Conservation (phyloP, 345 rosid species). For the Pistacia integerrima region DNA sequence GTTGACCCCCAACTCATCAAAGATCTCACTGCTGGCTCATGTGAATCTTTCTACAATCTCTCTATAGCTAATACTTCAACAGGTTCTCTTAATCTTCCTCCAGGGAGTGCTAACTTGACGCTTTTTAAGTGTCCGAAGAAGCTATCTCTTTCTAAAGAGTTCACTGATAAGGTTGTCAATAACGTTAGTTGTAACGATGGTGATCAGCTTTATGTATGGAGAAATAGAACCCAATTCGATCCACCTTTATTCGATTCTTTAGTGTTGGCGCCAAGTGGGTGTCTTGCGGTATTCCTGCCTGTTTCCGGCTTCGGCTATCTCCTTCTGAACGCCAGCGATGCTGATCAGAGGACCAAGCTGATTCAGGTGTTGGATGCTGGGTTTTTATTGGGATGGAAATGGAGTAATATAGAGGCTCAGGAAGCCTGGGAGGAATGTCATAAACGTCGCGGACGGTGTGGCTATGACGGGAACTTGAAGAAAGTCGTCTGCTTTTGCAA, state of each 20-base stretch:
- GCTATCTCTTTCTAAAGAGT: not conserved
- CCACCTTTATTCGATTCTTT: not conserved
- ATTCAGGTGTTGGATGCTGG: slow-evolving; percentile 22
- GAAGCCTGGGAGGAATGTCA: slow-evolving; percentile 23
- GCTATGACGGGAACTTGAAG: slow-evolving; percentile 14
- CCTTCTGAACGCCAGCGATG: not conserved
- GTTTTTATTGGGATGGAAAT: slow-evolving; percentile 22
- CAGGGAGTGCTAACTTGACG: slow-evolving; percentile 13
- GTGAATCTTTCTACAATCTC: slow-evolving; percentile 26
- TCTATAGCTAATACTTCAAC: not conserved
- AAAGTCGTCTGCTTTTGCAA: slow-evolving; percentile 25
- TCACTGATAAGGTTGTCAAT: slow-evolving; percentile 9
- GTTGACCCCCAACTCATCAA: slow-evolving; percentile 24
- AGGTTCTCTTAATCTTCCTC: slow-evolving; percentile 25
- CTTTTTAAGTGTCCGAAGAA: slow-evolving; percentile 23
- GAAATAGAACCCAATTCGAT: not conserved
- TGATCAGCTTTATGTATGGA: slow-evolving; percentile 5
- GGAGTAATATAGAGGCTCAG: too few species aligned
- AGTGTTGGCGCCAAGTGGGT: slow-evolving; percentile 15
- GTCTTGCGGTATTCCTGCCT: slow-evolving; percentile 24
- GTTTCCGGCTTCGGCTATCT: not conserved
- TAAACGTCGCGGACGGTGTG: slow-evolving; percentile 25
- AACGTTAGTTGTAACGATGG: slow-evolving; percentile 19
- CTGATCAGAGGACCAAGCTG: not conserved
- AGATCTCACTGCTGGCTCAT: slow-evolving; percentile 20